These are phyloP conservation scores for Lotmaria passim DNA, from an alignment of 208 protist species.

Conservation along the genomic window DNA sequence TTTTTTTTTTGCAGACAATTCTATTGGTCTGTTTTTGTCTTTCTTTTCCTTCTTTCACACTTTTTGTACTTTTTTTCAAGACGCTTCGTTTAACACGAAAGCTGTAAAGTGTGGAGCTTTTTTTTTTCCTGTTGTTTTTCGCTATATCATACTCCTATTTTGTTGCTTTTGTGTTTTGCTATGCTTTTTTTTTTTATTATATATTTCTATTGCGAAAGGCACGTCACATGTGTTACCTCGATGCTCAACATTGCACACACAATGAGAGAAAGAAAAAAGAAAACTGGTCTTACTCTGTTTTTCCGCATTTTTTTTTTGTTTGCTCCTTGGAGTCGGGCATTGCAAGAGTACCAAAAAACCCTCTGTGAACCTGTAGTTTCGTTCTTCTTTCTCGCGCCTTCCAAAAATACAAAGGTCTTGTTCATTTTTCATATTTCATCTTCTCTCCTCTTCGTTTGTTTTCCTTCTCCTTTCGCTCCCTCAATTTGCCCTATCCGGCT, in stretches of 20 bases:
- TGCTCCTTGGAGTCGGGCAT: too few species aligned
- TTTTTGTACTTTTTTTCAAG: neutral
- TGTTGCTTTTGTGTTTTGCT: neutral
- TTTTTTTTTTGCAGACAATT: conserved; percentile 1
- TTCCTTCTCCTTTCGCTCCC: neutral
- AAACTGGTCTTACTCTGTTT: too few species aligned
- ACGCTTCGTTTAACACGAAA: neutral
- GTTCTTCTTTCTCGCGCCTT: too few species aligned
- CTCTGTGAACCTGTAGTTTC: too few species aligned
- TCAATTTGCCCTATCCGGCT: neutral
- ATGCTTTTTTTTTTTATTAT: neutral
- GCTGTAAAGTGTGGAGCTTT: conserved; percentile 1
- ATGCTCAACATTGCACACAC: too few species aligned
- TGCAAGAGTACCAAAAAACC: too few species aligned
- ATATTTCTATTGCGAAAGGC: too few species aligned
- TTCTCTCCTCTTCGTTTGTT: neutral
- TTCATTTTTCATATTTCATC: neutral
- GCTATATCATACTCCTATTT: neutral
- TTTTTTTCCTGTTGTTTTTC: neutral
- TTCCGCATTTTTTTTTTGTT: too few species aligned
- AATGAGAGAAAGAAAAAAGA: too few species aligned
- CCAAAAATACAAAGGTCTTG: too few species aligned
- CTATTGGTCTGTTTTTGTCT: conserved; percentile 12
- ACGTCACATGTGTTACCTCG: too few species aligned
- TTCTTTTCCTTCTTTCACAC: conserved; percentile 10